Evolutionary conservation across 1,284 basidiomycete species (phyloP).

Genomic region (Moniliophthora roreri): DNA sequence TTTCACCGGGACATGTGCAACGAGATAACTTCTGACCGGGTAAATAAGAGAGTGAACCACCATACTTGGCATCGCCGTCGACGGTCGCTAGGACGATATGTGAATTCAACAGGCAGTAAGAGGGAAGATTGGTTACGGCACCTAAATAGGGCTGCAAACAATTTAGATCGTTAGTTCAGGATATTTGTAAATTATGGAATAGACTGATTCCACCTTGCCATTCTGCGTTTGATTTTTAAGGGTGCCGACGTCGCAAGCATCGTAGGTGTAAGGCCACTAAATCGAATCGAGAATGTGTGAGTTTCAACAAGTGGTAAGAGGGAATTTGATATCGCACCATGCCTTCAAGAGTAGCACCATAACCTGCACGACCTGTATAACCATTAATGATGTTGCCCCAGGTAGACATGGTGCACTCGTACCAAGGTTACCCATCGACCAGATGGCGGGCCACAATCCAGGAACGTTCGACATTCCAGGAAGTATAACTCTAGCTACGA

Average conservation of each 20-base stretch:
- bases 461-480: constrained; percentile 57
- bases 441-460: constrained; percentile 72
- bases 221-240: constrained; percentile 49
- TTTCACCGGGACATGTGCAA: constrained; percentile 80
- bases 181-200: too few relatives aligned
- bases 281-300: neutral
- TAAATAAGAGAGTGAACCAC: constrained; percentile 57
- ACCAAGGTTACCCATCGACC: constrained; percentile 68
- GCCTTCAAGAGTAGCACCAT: constrained; percentile 49
- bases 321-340: constrained; percentile 30
- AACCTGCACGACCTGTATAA: constrained; percentile 36
- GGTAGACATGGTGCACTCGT: neutral
- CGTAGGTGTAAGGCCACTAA: constrained; percentile 78
- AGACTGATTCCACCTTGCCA: constrained; percentile 23
- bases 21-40: constrained; percentile 79
- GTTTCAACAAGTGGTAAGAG: neutral
- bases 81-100: constrained; percentile 25
- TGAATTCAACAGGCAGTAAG: too few relatives aligned
- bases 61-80: constrained; percentile 28
- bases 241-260: constrained; percentile 73
- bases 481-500: constrained; percentile 60
- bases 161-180: too few relatives aligned
- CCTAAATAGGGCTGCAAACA: too few relatives aligned
- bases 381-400: neutral
- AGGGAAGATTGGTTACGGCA: too few relatives aligned